Base-by-base conservation (phyloP, 2,329 filamentous ascomycete genomes). In the Thielaviopsis punctulata region DNA sequence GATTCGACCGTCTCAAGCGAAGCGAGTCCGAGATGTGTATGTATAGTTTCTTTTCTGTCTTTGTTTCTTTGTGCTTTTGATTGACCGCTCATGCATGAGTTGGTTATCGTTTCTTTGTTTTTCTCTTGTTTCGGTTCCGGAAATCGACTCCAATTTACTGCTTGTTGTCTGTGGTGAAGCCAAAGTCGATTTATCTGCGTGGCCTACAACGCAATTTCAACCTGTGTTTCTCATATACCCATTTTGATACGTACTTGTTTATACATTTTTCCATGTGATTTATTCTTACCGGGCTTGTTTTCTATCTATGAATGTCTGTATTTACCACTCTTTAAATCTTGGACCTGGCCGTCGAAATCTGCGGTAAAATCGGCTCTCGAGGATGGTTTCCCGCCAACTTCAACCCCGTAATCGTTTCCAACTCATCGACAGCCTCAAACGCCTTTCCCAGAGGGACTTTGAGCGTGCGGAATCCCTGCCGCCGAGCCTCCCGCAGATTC, bases 391-490 rank as follows among this genome's bases (percentile, higher is more conserved):
- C 77, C 25, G 75, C 69, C 52, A 90, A 64, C 30, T 66, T 64
- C 57, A 95, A 59, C 0, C 86, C 86, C 1, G 84, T 89, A 21
- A 85, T 67, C 52, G 66, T 68, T 67, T 96, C 90, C 54, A 96
- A 67, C 64, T 88, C 79, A 58, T 77, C 80, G 0, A 96, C 89
- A 0, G 90, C 89, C 63, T 89, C 80, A 62, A 77, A 84, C 1
- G 84, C 79, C 63, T 75, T 79, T 1, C 89, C 89, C 24, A 96
- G 67, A 8, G 76, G 70, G 1, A 96, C 92, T 66, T 90, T 95
- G 58, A 96, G 75, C 0, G 90, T 96, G 52, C 73, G 68, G 64
- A 96, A 82, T 0, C 90, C 90, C 21, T 80, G 69, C 48, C 73
- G 73, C 65, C 73, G 84, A 1, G 80, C 92, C 45, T 75, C 82